A percentile compares a stretch with the other conserved stretches of the same genome.
Conservation (phyloP, 2,329 filamentous ascomycete species). For the Alternaria sp. region DNA sequence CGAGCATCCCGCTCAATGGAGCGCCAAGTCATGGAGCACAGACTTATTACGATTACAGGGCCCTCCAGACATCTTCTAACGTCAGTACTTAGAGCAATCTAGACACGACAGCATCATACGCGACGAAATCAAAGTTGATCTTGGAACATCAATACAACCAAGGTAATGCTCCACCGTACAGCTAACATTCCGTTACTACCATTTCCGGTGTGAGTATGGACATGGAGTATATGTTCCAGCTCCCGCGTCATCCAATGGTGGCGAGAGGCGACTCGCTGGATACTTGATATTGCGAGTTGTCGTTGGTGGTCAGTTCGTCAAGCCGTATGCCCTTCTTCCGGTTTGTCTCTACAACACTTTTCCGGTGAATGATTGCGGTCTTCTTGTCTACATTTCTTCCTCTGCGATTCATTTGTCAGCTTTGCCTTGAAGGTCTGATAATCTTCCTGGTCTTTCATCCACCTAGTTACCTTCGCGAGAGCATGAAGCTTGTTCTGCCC, state of each 20-base stretch:
- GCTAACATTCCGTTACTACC: too few relatives aligned
- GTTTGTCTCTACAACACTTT: background rate
- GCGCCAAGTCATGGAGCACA: background rate
- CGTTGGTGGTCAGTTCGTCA: background rate
- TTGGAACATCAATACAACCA: background rate
- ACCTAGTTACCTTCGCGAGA: background rate
- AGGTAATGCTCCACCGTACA: background rate
- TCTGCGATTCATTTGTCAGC: background rate
- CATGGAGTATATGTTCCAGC: background rate
- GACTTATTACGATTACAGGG: rapidly evolving
- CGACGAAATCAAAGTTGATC: background rate
- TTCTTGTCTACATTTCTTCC: background rate
- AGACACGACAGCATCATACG: background rate
- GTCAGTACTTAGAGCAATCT: background rate
- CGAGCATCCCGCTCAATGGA: too few relatives aligned
- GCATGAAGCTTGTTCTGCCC: background rate
- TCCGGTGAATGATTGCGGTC: background rate
- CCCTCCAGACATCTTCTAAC: background rate
- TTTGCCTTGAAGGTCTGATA: background rate
- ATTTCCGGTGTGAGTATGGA: background rate
- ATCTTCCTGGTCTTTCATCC: background rate
- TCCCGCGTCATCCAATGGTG: background rate
- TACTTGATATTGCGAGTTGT: rapidly evolving
- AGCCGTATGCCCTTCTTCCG: background rate
- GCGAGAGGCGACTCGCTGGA: background rate